Evolutionary conservation across 1,139 yeast species (phyloP).

Genomic region (Lodderomyces pseudojiufengensis): DNA sequence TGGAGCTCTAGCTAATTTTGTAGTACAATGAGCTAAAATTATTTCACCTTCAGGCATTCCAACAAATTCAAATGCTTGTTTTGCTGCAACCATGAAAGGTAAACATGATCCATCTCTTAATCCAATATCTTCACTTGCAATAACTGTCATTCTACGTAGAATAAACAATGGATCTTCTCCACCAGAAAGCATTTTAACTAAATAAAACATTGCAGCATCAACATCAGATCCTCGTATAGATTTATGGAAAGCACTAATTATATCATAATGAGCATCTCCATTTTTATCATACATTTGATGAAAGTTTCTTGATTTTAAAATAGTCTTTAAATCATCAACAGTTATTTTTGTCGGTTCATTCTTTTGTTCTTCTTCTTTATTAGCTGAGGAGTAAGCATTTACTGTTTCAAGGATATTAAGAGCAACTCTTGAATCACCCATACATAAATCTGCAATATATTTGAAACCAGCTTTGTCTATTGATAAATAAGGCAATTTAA

Average conservation of each 20-base stretch:
- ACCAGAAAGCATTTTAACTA: constrained; percentile 81
- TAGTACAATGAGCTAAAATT: constrained; percentile 87
- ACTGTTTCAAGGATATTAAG: constrained; percentile 64
- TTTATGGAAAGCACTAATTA: constrained; percentile 92
- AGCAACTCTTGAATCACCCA: constrained; percentile 88
- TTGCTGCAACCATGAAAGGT: constrained; percentile 83
- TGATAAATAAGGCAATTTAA: constrained; percentile 43
- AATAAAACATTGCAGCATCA: constrained; percentile 83
- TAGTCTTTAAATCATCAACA: constrained; percentile 35
- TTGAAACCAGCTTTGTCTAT: constrained; percentile 56
- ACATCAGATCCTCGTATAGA: constrained; percentile 84
- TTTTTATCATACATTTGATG: constrained; percentile 76
- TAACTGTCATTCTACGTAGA: constrained; percentile 88
- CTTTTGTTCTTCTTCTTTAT: constrained; percentile 24
- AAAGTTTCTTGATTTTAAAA: constrained; percentile 34
- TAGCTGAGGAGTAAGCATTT: constrained; percentile 40
- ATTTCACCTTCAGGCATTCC: constrained; percentile 97
- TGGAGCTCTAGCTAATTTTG: constrained; percentile 77
- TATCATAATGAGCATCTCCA: constrained; percentile 92
- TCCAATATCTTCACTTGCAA: constrained; percentile 91
- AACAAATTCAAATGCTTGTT: constrained; percentile 84
- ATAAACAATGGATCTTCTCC: constrained; percentile 94
- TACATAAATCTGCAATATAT: constrained; percentile 72
- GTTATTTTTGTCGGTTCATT: constrained; percentile 22
- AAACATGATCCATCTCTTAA: constrained; percentile 75